Evolutionary conservation across 495 filamentous ascomycete species (phyloP), one percentile per base, ranked within the genome.

Genomic region (Penicillium odoratum): DNA sequence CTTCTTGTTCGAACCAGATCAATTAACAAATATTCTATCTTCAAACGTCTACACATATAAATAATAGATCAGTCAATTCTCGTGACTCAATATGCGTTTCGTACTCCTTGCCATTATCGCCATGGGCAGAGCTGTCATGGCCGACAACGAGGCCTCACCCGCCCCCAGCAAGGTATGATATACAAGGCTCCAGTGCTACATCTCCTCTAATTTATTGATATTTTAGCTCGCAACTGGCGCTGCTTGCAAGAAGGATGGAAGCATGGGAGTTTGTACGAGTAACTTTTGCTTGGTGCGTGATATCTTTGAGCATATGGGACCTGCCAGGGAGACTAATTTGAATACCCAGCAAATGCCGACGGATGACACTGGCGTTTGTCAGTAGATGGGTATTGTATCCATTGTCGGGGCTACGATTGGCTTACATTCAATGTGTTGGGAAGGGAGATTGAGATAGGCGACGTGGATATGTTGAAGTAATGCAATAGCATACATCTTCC

Each of bases 231-330:
- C 52, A 21, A 40, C 11, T 11, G 52, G 52, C 10, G 28, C 26
- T 46, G 42, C 52, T n/a, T 55, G 52, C 11, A 36, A 30, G 13
- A 21, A 55, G 28, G 52, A 55, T 30, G 52, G 52, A 34, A 55
- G 52, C 16, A 55, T 55, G 28, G 52, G 52, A 18, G 21, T 31
- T 16, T 55, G 52, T 21, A 25, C 26, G 34, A 55, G 52, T 47
- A 31, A 33, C n/a, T 55, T 55, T 42, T 55, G 52, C n/a, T 29
- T 55, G 52, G 52, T 55, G 28, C 10, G 52, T 51, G n/a, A n/a
- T 4, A 26, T 6, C 18, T 1, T 28, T 29, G 0, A 40, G 30
- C 6, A 26, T 38, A 25, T 21, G 15, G n/a, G 15, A 11, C 1
- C 6, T n/a, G 38, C 0, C 13, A 16, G 4, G 15, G 15, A 40